Base-by-base conservation (phyloP, 164 flowering plant species). In the Houttuynia cordata region DNA sequence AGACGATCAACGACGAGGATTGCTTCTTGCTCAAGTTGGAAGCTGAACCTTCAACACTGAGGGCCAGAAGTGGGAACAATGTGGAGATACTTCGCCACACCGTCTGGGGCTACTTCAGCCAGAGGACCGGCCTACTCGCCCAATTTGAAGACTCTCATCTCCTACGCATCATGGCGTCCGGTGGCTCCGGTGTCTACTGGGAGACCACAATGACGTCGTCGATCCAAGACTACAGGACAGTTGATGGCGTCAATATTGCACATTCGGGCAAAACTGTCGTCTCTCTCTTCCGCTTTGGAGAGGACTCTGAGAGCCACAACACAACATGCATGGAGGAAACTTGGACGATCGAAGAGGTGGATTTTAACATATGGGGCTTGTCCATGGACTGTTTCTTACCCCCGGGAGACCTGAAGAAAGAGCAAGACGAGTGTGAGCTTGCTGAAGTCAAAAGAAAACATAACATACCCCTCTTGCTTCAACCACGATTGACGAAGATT, bases 31-130 rank as follows among this genome's bases (percentile, higher is more conserved):
- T 92, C 13, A 89, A 86, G 62, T 79, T 92, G 0, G 92, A 85
- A 68, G 81, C 90, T 0, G 88, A 84, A 15, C 56, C 79, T 0
- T 61, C 81, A 0, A 53, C 84, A 4, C 65, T 92, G 4, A 81
- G 57, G 68, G 85, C 84, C 0, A 76, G 98, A 67, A 89, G 98
- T 74, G 81, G 81, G 69, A 69, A 65, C 76, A 85, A 73, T 55
- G 88, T 86, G 7, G 91, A 89, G 58, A 83, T 92, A 39, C 80
- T 89, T 7, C 62, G 91, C 55, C 98, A 89, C 83, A 83, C 91
- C 0, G 67, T 92, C 0, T 87, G 87, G 91, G 98, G 98, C 12
- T 85, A 81, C 74, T 92, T 92, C 75, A 92, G 96, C 79, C 98
- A 92, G 61, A 78, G 75, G 68, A 92, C 91, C 0, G 98, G 96